Evolutionary conservation across 2,329 filamentous ascomycete genomes (phyloP), one percentile per base, ranked within the genome.

Genomic region (Diaporthe nobilis): DNA sequence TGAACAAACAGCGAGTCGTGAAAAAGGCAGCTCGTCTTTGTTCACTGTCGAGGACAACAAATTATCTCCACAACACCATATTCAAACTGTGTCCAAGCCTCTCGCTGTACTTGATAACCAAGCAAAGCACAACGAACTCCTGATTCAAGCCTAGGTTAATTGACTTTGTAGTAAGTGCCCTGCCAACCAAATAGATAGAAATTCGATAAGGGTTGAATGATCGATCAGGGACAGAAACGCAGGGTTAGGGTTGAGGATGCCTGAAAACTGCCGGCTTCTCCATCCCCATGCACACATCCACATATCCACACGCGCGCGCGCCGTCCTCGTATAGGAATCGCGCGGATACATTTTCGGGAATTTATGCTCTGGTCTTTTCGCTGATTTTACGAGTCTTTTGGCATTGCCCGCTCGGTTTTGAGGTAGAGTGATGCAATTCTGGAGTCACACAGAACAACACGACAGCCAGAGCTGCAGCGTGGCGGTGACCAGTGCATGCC

Each of bases 401-500:
- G 2, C 20, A 8, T 31, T n/a, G 28, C 17, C 25, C 39, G 17
- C 55, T 12, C 31, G 20, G 20, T 4, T 3, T 31, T 17, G 34
- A 22, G 25, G 13, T 3, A 20, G n/a, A 47, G 60, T 65, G 60
- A 47, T 65, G 39, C 39, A 12, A 6, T n/a, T 28, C 12, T 28
- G 15, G 6, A 20, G 15, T 63, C 58, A 22, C 3, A 44, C 25
- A 44, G 28, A 31, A 47, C 28, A 51, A 25, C 39, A 53, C 47
- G 10, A 68, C 31, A 20, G 34, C n/a, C 22, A 70, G 34, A 42
- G 65, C 44, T 28, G 47, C 49, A 42, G 47, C 42, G 49, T 70
- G 65, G 65, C 49, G 49, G 34, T 70, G 65, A 55, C 47, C 12
- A 55, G 37, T 55, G 49, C 47, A 25, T 65, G 34, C 49, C 49